Evolutionary conservation across 208 protist species (phyloP), one percentile per base, ranked within the genome.

Genomic region (Strigomonas culicis): DNA sequence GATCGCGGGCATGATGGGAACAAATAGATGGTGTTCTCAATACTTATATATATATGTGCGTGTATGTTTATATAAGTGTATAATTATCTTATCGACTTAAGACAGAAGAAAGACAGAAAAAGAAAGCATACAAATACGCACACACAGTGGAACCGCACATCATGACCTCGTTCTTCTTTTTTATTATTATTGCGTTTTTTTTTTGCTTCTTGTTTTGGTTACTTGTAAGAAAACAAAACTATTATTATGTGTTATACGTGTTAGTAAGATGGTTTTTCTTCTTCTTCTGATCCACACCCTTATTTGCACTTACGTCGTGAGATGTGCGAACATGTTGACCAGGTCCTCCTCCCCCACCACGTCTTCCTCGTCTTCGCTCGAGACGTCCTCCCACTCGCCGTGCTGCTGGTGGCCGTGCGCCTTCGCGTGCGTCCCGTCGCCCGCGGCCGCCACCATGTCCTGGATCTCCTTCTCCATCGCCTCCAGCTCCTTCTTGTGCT

Each of bases 271-370:
- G 17, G 11, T 46, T 10, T 46, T 46, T 46, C 17, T 46, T n/a
- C 17, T 46, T 46, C 10, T 46, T 46, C 10, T 46, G 17, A n/a
- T 46, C 10, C 10, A n/a, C 39, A 46, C 10, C 25, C 17, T 55
- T 55, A 55, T 58, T 27, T 34, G n/a, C 32, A 19, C 21, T 65
- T 82, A 96, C 62, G 83, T 75, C 0, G 79, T 84, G 24, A 96
- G 66, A 44, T 96, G 88, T 1, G 87, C 75, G 75, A 96, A 96
- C 83, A 96, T 92, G 43, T 77, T 69, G 46, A 88, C 72, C 53
- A 96, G 73, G 41, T 90, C 76, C 11, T 93, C 76, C 43, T 84
- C 82, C 34, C 72, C 55, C 50, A 70, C 78, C 34, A 82, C 73
- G 27, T 83, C 88, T 4, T 85, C 72, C 36, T 79, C 67, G 19